Evolutionary conservation across 1,284 basidiomycete species (phyloP), one percentile per base, ranked within the genome.

Genomic region (Leccinum subrobustum): DNA sequence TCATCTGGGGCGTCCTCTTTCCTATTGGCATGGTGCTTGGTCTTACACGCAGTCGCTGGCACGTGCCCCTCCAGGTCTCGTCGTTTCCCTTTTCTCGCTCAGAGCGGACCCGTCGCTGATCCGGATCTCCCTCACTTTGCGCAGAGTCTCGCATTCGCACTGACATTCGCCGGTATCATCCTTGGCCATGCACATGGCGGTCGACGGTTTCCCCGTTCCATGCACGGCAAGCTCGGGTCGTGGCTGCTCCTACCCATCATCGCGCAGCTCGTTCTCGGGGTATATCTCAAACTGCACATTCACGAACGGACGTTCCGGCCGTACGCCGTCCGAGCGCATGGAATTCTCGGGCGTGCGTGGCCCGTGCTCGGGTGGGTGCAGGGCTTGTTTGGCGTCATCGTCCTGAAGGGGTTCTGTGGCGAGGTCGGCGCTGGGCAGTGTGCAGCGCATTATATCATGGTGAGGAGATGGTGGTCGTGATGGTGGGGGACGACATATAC

Each of bases 251-350:
- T 85, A 39, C 85, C 91, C 2, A 84, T 95, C 50, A 68, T 82
- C 16, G 69, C 79, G 1, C 96, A 98, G 76, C 79, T 91, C 7
- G 70, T 73, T 16, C 79, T 93, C 56, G 96, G 96, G 6, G 81
- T 95, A 60, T 98, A 97, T 75, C 87, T 98, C 64, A 98, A 96
- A 76, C 78, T 96, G 5, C 96, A 98, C 75, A 88, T 98, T 20
- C 83, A 95, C 64, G 93, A 98, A 75, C 79, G 81, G 63, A 83
- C 83, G 1, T 70, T 95, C 9, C 83, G 95, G 25, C 91, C 91
- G 0, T 90, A 83, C 68, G 84, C 89, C 6, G 90, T 95, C 12
- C 76, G 79, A 9, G 74, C 81, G 1, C 96, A 98, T 69, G 90
- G 93, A 1, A 67, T 93, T 16, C 75, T 98, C 3, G 96, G 96